A percentile compares a stretch with the other conserved stretches of the same genome.
phyloP scores from a whole-genome alignment of 2,329 filamentous ascomycete genomes.

The Colletotrichum limetticola region DNA sequence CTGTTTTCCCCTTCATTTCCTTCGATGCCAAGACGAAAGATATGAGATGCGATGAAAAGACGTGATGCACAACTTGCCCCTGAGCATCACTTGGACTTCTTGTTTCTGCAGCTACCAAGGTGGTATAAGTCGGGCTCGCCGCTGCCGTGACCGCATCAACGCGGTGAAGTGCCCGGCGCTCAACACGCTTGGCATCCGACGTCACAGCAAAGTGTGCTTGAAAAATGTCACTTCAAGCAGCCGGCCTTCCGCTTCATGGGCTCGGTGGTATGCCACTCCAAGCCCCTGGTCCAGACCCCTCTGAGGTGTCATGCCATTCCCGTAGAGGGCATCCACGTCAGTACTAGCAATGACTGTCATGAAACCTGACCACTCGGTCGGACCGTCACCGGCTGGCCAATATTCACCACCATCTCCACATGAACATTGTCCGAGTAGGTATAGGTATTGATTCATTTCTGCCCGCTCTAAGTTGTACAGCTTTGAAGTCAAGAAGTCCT shows the following conservation, averaged over 20 bases:
- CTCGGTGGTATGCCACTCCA: not conserved
- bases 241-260: not conserved
- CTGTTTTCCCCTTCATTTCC: not conserved
- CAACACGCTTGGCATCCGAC: not conserved
- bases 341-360: not conserved
- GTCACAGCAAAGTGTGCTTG: not conserved
- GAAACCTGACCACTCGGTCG: not conserved
- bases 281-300: not conserved
- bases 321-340: not conserved
- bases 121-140: constrained; percentile 1
- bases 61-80: not conserved
- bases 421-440: not conserved
- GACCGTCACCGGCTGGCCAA: constrained; percentile 2
- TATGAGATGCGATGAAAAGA: constrained; percentile 1
- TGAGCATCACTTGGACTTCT: not conserved
- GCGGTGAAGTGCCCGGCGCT: not conserved
- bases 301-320: no score
- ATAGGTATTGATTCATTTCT: no score
- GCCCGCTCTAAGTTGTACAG: no score
- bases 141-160: not conserved
- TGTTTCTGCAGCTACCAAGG: not conserved
- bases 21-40: constrained; percentile 7
- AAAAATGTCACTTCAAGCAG: not conserved
- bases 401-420: not conserved
- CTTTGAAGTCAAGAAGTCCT: no score